These are phyloP conservation scores for Flaveria linearis DNA, from an alignment of 129 eudicot genomes.

Conservation along the genomic window DNA sequence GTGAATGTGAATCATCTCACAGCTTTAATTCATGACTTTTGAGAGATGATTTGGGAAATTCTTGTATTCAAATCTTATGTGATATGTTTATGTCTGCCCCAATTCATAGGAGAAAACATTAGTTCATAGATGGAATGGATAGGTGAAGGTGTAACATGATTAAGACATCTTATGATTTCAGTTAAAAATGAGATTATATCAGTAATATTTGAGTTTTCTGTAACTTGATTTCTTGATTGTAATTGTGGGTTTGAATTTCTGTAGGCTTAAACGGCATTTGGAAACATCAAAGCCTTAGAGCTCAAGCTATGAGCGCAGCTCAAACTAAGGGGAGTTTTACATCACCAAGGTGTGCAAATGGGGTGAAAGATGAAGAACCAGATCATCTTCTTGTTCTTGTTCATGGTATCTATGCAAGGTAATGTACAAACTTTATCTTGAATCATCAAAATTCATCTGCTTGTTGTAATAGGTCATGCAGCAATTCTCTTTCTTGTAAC, in stretches of 20 bases:
- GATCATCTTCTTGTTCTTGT: conserved; percentile 99
- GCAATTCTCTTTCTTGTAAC: neutral
- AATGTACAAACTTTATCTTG: conserved; percentile 9
- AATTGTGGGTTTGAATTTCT: conserved; percentile 4
- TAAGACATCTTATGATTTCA: too few relatives aligned
- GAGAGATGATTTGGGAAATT: neutral
- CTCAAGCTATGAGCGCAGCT: conserved; percentile 68
- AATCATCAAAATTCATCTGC: neutral
- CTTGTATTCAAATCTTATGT: neutral
- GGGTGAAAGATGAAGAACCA: conserved; percentile 51
- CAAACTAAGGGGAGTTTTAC: conserved; percentile 46
- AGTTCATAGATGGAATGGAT: neutral
- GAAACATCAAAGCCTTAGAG: conserved; percentile 46
- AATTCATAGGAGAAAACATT: neutral
- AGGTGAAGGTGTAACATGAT: too few relatives aligned
- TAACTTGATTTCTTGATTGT: neutral
- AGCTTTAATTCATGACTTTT: neutral
- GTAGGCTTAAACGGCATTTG: conserved; percentile 55
- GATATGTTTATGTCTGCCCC: neutral
- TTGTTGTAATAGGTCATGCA: neutral
- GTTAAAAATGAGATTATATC: too few relatives aligned
- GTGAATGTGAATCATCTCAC: neutral
- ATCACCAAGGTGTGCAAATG: conserved; percentile 33
- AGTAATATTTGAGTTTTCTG: too few relatives aligned
- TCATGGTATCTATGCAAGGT: conserved; percentile 96